Evolutionary conservation across 148 eudicot species (phyloP).

Genomic region (Diospyros kaki): DNA sequence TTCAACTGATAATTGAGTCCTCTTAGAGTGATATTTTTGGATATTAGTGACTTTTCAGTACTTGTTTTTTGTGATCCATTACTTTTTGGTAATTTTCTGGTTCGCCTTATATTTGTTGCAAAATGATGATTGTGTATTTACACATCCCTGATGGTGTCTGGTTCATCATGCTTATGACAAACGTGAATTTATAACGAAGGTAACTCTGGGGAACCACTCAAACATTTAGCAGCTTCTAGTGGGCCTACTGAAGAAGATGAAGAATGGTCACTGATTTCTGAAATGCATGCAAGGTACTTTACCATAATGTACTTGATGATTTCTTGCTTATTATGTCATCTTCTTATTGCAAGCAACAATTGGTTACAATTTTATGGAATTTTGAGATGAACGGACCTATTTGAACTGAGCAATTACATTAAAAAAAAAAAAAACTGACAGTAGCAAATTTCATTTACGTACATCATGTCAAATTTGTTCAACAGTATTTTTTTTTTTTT

Average conservation of each 20-base stretch:
- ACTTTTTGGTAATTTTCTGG: neutral
- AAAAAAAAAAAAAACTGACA: neutral
- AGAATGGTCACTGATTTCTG: conserved; percentile 65
- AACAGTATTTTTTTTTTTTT: neutral
- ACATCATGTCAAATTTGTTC: too few species aligned
- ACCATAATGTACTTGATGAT: conserved; percentile 3
- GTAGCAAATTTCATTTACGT: too few species aligned
- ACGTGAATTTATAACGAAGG: conserved; percentile 19
- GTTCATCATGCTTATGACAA: neutral
- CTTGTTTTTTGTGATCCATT: neutral
- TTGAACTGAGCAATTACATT: neutral
- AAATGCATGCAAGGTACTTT: conserved; percentile 73
- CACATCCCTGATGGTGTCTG: neutral
- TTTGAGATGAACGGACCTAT: neutral
- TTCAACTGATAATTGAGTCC: neutral
- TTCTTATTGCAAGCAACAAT: neutral
- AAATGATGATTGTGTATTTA: neutral
- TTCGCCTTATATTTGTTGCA: neutral
- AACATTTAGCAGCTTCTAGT: conserved; percentile 29
- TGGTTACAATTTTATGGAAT: neutral
- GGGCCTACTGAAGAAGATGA: conserved; percentile 44
- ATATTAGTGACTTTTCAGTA: neutral
- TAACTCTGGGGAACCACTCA: conserved; percentile 32
- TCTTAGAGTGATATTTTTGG: neutral
- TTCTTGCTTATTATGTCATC: neutral